These are phyloP conservation scores for Phytopythium cucurbitacearum DNA, from an alignment of 352 stramenopile species.

Conservation along the genomic window DNA sequence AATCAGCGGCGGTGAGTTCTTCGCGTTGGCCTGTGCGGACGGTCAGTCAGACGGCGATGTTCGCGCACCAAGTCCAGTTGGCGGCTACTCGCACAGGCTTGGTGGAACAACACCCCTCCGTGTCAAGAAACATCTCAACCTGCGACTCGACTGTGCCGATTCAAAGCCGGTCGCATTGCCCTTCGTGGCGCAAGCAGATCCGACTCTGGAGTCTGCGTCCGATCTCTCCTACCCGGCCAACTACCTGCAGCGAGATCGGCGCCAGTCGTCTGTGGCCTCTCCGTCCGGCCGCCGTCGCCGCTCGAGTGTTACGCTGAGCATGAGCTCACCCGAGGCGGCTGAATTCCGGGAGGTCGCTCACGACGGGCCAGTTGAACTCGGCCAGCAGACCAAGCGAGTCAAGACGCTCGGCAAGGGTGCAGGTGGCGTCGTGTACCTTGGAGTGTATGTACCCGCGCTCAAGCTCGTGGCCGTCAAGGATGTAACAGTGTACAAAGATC, in stretches of 20 bases:
- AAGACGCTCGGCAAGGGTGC: constrained; percentile 80
- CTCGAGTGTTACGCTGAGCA: constrained; percentile 55
- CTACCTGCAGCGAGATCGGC: not conserved
- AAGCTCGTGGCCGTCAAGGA: constrained; percentile 88
- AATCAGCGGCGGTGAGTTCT: constrained; percentile 1
- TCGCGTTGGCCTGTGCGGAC: not conserved
- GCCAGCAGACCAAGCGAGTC: constrained; percentile 54
- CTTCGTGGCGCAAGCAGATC: constrained; percentile 25
- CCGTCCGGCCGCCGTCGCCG: constrained; percentile 19
- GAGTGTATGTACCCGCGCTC: constrained; percentile 76
- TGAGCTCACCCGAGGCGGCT: constrained; percentile 56
- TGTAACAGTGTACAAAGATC: constrained; percentile 74
- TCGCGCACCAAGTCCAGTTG: constrained; percentile 14
- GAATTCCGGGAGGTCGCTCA: constrained; percentile 74
- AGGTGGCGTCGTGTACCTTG: constrained; percentile 77
- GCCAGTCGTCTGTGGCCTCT: not conserved
- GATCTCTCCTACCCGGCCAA: constrained; percentile 4
- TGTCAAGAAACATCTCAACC: constrained; percentile 45
- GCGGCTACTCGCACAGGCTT: not conserved
- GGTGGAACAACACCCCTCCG: constrained; percentile 9
- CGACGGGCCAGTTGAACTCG: constrained; percentile 63
- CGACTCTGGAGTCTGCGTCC: too few species aligned
- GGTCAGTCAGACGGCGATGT: not conserved
- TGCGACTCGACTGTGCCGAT: constrained; percentile 46
- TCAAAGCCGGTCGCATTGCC: constrained; percentile 26